A percentile compares a stretch with the other conserved stretches of the same genome.
Conservation (phyloP, 1,284 basidiomycete species). For the Butyriboletus appendiculatus region DNA sequence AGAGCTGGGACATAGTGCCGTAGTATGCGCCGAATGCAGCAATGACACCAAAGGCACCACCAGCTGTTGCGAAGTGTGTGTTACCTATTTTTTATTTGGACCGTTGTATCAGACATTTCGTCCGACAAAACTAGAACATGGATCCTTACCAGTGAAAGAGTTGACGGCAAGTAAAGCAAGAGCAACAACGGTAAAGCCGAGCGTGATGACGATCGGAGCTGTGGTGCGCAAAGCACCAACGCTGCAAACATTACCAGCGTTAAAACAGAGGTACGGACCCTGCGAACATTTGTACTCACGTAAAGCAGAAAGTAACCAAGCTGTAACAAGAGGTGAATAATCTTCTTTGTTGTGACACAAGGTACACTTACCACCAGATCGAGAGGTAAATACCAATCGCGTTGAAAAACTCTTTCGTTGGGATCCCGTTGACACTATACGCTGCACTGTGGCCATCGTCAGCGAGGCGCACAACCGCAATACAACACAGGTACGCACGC, state of each 20-base stretch:
- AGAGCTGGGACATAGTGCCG: slow-evolving; percentile 25
- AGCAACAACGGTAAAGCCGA: slow-evolving; percentile 25
- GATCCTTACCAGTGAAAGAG: slow-evolving; percentile 26
- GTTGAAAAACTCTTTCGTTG: slow-evolving; percentile 22
- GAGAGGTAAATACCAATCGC: slow-evolving; percentile 31
- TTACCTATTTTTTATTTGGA: slow-evolving; percentile 14
- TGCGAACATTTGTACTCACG: slow-evolving; percentile 8
- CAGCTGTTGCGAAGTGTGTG: slow-evolving; percentile 27
- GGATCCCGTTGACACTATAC: slow-evolving; percentile 26
- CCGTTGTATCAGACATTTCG: slow-evolving; percentile 4
- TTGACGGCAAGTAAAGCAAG: slow-evolving; percentile 27
- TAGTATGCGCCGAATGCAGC: slow-evolving; percentile 35
- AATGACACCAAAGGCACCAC: slow-evolving; percentile 28
- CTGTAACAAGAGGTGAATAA: slow-evolving; percentile 7
- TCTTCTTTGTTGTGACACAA: not conserved
- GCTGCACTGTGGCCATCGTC: slow-evolving; percentile 19
- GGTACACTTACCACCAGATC: slow-evolving; percentile 11
- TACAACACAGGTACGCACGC: slow-evolving; percentile 19
- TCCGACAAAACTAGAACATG: not conserved
- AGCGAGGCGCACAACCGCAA: not conserved
- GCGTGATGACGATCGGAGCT: slow-evolving; percentile 25
- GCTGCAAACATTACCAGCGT: slow-evolving; percentile 7
- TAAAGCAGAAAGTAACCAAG: slow-evolving; percentile 23
- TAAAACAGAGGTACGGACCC: not conserved
- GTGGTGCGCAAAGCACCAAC: slow-evolving; percentile 32